phyloP scores from a whole-genome alignment of 768 basidiomycete genomes.

The Gelatoporia subvermispora region DNA sequence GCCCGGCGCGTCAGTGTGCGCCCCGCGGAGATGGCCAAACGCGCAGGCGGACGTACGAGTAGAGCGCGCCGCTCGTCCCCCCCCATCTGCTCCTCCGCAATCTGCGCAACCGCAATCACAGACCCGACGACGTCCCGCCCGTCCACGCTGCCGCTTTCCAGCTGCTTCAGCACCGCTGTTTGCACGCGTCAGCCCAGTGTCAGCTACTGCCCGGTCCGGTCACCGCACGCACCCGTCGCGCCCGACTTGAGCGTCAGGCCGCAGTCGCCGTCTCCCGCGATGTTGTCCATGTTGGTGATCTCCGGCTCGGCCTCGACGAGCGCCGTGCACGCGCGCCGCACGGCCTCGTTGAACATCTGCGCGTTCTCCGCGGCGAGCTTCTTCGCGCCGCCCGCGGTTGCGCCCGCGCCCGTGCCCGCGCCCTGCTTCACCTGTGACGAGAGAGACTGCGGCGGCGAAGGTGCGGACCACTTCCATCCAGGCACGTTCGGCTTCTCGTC shows the following conservation, averaged over 20 bases:
- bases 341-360: slow-evolving; percentile 44
- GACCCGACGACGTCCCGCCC: slow-evolving; percentile 63
- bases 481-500: slow-evolving; percentile 66
- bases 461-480: slow-evolving; percentile 82
- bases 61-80: slow-evolving; percentile 88
- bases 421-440: slow-evolving; percentile 9
- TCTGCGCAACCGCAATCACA: slow-evolving; percentile 63
- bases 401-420: slow-evolving; percentile 1
- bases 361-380: slow-evolving; percentile 38
- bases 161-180: slow-evolving; percentile 55
- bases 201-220: background rate
- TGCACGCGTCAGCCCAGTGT: slow-evolving; percentile 4
- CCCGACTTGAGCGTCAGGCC: slow-evolving; percentile 71
- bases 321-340: slow-evolving; percentile 58
- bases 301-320: slow-evolving; percentile 79
- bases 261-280: slow-evolving; percentile 88
- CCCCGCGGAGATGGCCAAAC: background rate
- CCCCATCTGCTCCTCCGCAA: slow-evolving; percentile 83
- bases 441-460: slow-evolving; percentile 30
- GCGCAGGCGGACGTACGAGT: slow-evolving; percentile 59
- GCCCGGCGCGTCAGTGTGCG: background rate
- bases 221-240: slow-evolving; percentile 48
- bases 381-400: background rate
- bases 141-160: slow-evolving; percentile 49
- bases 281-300: slow-evolving; percentile 86